Percentiles rank a stretch among this genome's conserved stretches.
Evolutionary conservation across 2,329 filamentous ascomycete genomes (phyloP).

Genomic region (Exutisphaerella laricina): DNA sequence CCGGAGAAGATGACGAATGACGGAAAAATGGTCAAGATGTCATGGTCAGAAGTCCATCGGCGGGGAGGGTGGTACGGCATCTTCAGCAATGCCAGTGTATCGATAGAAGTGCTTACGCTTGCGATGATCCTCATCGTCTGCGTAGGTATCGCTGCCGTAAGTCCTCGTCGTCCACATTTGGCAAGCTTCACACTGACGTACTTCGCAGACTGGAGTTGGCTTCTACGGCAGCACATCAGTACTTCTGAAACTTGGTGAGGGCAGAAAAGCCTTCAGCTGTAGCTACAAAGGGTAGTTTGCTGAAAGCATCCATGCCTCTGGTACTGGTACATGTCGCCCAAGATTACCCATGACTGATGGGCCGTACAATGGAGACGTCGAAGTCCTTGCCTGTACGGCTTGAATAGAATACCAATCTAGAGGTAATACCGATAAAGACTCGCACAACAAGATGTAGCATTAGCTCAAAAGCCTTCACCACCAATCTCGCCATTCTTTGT

Average conservation of each 20-base stretch:
- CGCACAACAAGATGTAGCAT: no score
- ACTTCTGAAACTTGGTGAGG: background rate
- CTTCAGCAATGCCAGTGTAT: background rate
- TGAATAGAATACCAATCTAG: no score
- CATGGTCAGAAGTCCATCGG: background rate
- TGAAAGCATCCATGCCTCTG: no score
- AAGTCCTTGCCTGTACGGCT: no score
- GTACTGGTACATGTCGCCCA: no score
- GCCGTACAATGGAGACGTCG: no score
- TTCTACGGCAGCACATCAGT: background rate
- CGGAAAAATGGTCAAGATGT: background rate
- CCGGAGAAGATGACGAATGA: background rate
- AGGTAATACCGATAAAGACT: no score
- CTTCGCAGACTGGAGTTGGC: background rate
- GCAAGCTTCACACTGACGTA: background rate
- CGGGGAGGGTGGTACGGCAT: background rate
- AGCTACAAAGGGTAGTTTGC: background rate
- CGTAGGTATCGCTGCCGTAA: background rate
- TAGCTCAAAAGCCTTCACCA: no score
- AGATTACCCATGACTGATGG: no score
- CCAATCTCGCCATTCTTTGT: no score
- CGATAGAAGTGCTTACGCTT: background rate
- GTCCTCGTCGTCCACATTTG: no score
- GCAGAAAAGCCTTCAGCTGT: background rate
- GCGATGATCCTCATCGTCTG: background rate